These are phyloP conservation scores for Amaranthus hypochondriacus DNA, from an alignment of 148 eudicot genomes.

Conservation along the genomic window DNA sequence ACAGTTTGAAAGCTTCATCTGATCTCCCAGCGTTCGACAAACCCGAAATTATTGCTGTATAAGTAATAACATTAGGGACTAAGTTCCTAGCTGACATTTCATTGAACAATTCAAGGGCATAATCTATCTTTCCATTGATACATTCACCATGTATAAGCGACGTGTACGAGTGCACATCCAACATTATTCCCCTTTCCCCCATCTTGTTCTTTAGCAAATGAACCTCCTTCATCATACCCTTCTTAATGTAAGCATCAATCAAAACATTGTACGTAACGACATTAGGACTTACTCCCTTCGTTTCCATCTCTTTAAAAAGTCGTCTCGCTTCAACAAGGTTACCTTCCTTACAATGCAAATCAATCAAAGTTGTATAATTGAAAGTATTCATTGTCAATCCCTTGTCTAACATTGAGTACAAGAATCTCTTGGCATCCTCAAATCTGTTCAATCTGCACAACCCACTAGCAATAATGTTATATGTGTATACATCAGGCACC, in stretches of 20 bases:
- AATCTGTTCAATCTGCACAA: constrained; percentile 45
- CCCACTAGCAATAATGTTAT: constrained; percentile 68
- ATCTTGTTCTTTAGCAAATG: constrained; percentile 46
- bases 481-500: constrained; percentile 45
- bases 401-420: constrained; percentile 59
- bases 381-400: constrained; percentile 53
- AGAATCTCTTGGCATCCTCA: constrained; percentile 65
- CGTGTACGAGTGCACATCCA: constrained; percentile 68
- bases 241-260: constrained; percentile 69
- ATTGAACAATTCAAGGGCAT: constrained; percentile 52
- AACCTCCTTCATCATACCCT: constrained; percentile 64
- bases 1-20: constrained; percentile 72
- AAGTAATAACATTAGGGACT: constrained; percentile 50
- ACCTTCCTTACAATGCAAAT: constrained; percentile 71
- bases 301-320: constrained; percentile 56
- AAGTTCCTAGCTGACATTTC: constrained; percentile 52
- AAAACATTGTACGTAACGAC: constrained; percentile 65
- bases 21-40: constrained; percentile 72
- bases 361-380: constrained; percentile 58
- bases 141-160: constrained; percentile 74
- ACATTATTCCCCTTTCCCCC: constrained; percentile 48
- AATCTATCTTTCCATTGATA: constrained; percentile 52
- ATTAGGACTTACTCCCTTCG: constrained; percentile 49
- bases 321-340: constrained; percentile 64
- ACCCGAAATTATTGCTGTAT: constrained; percentile 63